Percentiles rank a stretch among this genome's conserved stretches.
Conservation (phyloP, 305 asterid species). For the Ajuga reptans region DNA sequence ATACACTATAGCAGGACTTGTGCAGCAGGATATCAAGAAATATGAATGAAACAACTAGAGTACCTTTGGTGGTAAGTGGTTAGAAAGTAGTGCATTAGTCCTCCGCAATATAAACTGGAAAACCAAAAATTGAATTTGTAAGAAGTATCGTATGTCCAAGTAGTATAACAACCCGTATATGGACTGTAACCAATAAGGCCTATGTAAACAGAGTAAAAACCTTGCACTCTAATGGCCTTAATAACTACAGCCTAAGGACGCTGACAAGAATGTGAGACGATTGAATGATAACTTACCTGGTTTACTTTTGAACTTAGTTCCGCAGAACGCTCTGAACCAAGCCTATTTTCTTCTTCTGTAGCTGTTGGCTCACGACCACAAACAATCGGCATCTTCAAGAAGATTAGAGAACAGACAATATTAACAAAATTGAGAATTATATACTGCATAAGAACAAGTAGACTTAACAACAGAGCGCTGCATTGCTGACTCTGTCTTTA, state of each 20-base stretch:
- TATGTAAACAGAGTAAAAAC: constrained; percentile 12
- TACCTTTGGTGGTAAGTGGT: constrained; percentile 99
- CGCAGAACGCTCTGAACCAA: constrained; percentile 76
- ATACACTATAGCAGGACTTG: not conserved
- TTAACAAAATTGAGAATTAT: constrained; percentile 17
- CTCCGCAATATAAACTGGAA: constrained; percentile 92
- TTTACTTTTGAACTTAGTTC: constrained; percentile 87
- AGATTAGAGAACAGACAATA: constrained; percentile 15
- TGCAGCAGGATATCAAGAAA: not conserved
- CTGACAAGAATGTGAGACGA: constrained; percentile 12
- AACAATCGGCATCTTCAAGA: constrained; percentile 66
- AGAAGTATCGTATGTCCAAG: constrained; percentile 14
- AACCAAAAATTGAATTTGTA: constrained; percentile 20
- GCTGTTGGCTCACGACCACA: constrained; percentile 92
- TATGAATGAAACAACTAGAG: constrained; percentile 13
- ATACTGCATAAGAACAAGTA: constrained; percentile 13
- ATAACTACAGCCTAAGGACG: not conserved
- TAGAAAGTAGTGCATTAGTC: constrained; percentile 83
- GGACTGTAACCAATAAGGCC: constrained; percentile 10
- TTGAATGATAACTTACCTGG: constrained; percentile 48
- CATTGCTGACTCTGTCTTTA: not conserved
- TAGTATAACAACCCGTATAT: not conserved
- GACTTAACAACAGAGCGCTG: constrained; percentile 14
- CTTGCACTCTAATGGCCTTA: constrained; percentile 13
- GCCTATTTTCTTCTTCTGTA: constrained; percentile 68